Evolutionary conservation across 768 basidiomycete genomes (phyloP), one percentile per base, ranked within the genome.

Genomic region (Chalciporus sphaerocephalus): DNA sequence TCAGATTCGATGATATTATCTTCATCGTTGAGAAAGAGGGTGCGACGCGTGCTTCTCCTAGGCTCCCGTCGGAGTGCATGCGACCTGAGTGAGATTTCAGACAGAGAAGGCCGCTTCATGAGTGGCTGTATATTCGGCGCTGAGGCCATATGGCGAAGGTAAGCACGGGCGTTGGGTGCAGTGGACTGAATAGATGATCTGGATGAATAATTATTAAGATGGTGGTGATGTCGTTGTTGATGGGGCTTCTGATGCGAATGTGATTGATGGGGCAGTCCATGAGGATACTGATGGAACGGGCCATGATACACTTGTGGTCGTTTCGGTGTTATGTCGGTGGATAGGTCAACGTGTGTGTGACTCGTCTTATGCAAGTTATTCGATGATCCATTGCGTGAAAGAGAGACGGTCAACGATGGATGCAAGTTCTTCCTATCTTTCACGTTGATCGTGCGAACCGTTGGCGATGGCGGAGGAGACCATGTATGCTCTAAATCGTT

Each of bases 141-240:
- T 18, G 87, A 88, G 1, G 78, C 78, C 72, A 90, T 87, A 59
- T 88, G 85, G 24, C 86, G 79, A 10, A 90, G 75, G 57, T 87
- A 83, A 5, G 80, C 78, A 4, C 76, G 75, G 3, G 86, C 84
- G 41, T 78, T 76, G 20, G 76, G 73, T 18, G 50, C 50, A 48
- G 63, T 53, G 45, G 47, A 44, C 47, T 57, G 62, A 46, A 42
- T 46, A 33, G 44, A 38, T 33, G 56, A 38, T 36, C 58, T 55
- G 41, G 58, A 52, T 57, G 64, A 56, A 39, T 62, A 45, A 52
- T 56, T 22, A 58, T 55, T 47, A 48, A 40, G 40, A 22, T 60
- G 51, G 15, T 52, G 57, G 46, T 55, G 42, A 55, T 50, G 28
- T 27, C 46, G 44, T 50, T 52, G 34, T 51, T 54, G 50, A 38